A percentile compares a stretch with the other conserved stretches of the same genome.
These are phyloP conservation scores for Naganishia albida DNA, from an alignment of 1,284 basidiomycete species.

Conservation along the genomic window DNA sequence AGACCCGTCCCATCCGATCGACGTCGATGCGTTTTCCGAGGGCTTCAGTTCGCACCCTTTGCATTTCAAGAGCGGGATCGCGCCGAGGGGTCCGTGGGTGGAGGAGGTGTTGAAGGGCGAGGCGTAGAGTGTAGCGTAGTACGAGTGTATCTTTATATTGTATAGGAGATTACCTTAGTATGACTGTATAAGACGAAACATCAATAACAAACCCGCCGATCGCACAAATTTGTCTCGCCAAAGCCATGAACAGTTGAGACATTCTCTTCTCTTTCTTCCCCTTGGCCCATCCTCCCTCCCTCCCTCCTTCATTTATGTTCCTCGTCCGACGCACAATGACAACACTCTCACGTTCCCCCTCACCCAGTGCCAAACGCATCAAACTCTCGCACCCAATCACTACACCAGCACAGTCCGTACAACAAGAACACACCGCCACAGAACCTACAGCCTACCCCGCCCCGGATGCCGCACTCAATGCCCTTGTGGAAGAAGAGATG, in stretches of 20 bases:
- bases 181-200: too few species aligned
- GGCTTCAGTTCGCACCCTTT: conserved; percentile 40
- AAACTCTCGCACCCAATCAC: conserved; percentile 8
- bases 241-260: conserved; percentile 1
- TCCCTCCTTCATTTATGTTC: conserved; percentile 2
- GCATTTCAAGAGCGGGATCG: conserved; percentile 35
- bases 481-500: conserved; percentile 44
- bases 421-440: too few species aligned
- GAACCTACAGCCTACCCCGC: conserved; percentile 5
- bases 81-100: conserved; percentile 28
- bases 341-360: conserved; percentile 8
- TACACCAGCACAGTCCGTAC: too few species aligned
- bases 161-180: neutral
- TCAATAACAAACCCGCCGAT: neutral
- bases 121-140: conserved; percentile 19
- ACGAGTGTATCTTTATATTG: neutral
- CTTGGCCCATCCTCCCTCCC: too few species aligned
- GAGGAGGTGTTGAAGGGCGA: conserved; percentile 25
- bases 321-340: conserved; percentile 16
- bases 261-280: too few species aligned
- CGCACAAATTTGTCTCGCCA: conserved; percentile 20
- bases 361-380: conserved; percentile 32
- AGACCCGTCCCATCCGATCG: conserved; percentile 26
- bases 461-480: conserved; percentile 13
- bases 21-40: conserved; percentile 37